Conservation (phyloP, 1,284 basidiomycete species). For the Cystobasidium sp. region DNA sequence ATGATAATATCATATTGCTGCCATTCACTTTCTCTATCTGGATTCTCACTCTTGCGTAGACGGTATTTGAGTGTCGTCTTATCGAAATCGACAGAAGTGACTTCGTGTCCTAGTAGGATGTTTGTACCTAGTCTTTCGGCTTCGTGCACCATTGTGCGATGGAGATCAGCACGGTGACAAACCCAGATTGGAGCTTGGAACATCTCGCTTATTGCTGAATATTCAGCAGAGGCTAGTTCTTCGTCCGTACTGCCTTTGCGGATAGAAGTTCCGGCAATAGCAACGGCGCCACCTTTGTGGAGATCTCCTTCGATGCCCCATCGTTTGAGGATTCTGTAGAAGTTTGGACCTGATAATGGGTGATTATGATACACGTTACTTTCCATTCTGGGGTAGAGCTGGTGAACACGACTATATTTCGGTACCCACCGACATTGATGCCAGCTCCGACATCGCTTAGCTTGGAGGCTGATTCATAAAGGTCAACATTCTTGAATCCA, state of each 20-base stretch:
- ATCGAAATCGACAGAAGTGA: slow-evolving; percentile 53
- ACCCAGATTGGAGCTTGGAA: slow-evolving; percentile 47
- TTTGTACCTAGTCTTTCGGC: slow-evolving; percentile 51
- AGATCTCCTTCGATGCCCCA: slow-evolving; percentile 47
- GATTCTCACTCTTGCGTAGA: slow-evolving; percentile 21
- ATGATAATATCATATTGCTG: slow-evolving; percentile 57
- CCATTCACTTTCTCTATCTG: slow-evolving; percentile 49
- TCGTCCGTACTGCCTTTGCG: slow-evolving; percentile 45
- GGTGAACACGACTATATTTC: background rate
- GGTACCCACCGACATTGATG: slow-evolving; percentile 47
- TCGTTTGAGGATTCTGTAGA: slow-evolving; percentile 45
- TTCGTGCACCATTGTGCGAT: slow-evolving; percentile 53
- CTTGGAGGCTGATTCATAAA: slow-evolving; percentile 47
- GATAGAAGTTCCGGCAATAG: slow-evolving; percentile 43
- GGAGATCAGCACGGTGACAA: slow-evolving; percentile 57
- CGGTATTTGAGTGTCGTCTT: slow-evolving; percentile 38
- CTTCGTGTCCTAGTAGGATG: slow-evolving; percentile 52
- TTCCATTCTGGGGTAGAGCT: background rate
- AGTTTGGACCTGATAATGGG: slow-evolving; percentile 46
- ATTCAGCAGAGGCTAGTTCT: slow-evolving; percentile 45
- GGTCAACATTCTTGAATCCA: slow-evolving; percentile 33
- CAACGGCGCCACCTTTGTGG: slow-evolving; percentile 45
- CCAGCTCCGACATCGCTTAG: slow-evolving; percentile 52
- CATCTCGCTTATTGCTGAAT: slow-evolving; percentile 43
- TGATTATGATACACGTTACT: background rate